Conservation (phyloP, 2,329 filamentous ascomycete species). For the Cryphonectria carpinicola region DNA sequence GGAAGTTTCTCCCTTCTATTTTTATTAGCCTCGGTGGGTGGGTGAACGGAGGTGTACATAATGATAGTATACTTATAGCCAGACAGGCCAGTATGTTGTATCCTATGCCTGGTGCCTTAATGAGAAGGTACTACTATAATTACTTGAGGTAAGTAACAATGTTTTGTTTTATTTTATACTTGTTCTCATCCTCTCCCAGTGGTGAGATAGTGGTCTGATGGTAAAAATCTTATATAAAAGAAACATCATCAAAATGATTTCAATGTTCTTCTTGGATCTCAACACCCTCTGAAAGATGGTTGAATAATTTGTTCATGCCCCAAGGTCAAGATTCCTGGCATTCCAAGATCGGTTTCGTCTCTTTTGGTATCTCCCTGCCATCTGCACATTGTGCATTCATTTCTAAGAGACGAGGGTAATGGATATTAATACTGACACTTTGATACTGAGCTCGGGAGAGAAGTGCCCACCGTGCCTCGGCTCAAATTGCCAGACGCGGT, state of each 20-base stretch:
- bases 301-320: not conserved
- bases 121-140: too few species aligned
- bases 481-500: not conserved
- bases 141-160: too few species aligned
- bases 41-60: not conserved
- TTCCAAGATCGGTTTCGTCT: not conserved
- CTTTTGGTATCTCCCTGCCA: not conserved
- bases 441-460: not conserved
- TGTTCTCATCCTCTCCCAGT: too few species aligned
- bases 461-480: not conserved
- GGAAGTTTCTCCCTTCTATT: not conserved
- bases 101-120: too few species aligned
- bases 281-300: not conserved
- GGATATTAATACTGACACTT: not conserved
- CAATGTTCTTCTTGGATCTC: not conserved
- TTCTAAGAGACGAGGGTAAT: conserved; percentile 4
- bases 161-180: too few species aligned
- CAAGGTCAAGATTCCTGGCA: not conserved
- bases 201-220: too few species aligned
- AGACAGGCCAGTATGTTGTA: too few species aligned
- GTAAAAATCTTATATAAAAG: too few species aligned
- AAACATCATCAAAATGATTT: not conserved
- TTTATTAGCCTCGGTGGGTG: not conserved
- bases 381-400: not conserved
- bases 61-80: too few species aligned